Base-by-base conservation (phyloP, 1,284 basidiomycete species). In the Caloboletus firmus region DNA sequence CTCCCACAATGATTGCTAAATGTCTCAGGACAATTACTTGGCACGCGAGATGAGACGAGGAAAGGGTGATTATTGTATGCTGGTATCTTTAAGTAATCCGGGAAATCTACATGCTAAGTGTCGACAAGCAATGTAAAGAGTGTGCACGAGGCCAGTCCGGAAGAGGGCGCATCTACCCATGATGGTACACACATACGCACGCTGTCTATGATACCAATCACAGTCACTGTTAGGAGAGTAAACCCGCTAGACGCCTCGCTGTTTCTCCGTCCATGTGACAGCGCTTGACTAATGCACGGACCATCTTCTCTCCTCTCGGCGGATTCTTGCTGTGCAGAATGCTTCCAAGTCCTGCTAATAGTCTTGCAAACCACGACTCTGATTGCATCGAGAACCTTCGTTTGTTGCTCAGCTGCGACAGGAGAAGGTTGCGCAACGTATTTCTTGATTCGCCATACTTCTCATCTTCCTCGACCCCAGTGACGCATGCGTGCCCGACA, bases 401-500 rank as follows among this genome's bases (percentile, higher is more conserved):
- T 28, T 18, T 54, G 51, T 47, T 39, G 43, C 41, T 42, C n/a
- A 58, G 10, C n/a, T 49, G 66, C 5, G 47, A 61, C 18, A 46
- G n/a, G 17, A 67, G 43, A 42, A 67, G 66, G 12, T 34, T 32
- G 13, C 53, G 51, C 34, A 71, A 35, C 15, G 39, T 43, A 2
- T 43, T 40, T 45, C 44, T 52, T 24, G 66, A 67, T 56, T 69
- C 52, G 7, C 24, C 9, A 15, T 69, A 68, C 50, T 69, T 67
- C 45, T 54, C 49, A 18, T 68, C 63, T 45, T 67, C 68, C 45
- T 67, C 54, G 6, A 69, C 50, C 15, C 73, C 72, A 1, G 76
- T 78, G 46, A 77, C 66, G 55, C 77, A 78, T 6, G 73, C 75
- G 10, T 70, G 63, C 7, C 67, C 70, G 10, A 53, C 53, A 20